These are phyloP conservation scores for Pyronema domesticum DNA, from an alignment of 495 filamentous ascomycete genomes.

Conservation along the genomic window DNA sequence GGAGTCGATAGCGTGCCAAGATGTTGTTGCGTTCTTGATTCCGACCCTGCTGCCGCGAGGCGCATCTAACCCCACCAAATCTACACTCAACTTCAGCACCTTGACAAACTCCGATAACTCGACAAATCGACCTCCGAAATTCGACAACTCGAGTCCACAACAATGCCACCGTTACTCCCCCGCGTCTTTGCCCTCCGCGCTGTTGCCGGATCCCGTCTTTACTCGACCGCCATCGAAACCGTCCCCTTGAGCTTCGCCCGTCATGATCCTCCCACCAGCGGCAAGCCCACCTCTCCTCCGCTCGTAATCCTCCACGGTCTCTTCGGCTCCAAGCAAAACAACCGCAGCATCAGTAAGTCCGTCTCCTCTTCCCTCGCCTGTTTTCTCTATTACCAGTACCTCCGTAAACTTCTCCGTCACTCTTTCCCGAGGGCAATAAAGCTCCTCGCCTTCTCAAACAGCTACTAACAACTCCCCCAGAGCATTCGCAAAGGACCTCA, in stretches of 20 bases:
- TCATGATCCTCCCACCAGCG: conserved; percentile 29
- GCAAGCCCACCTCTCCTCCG: conserved; percentile 38
- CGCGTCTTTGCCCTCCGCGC: neutral
- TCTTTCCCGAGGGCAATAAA: neutral
- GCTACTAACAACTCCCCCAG: conserved; percentile 31
- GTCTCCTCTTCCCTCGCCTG: neutral
- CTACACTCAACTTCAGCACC: too few species aligned
- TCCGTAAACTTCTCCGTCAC: neutral
- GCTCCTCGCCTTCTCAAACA: neutral
- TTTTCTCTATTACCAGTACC: neutral
- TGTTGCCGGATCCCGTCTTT: neutral
- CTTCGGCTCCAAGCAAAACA: conserved; percentile 93
- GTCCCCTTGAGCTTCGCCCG: conserved; percentile 31
- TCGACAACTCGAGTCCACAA: neutral
- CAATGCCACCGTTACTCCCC: conserved; percentile 1
- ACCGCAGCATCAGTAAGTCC: conserved; percentile 79
- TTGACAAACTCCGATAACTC: too few species aligned
- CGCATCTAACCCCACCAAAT: too few species aligned
- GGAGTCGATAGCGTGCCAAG: neutral
- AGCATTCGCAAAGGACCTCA: conserved; percentile 63
- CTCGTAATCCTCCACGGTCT: conserved; percentile 86
- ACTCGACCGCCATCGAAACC: conserved; percentile 14
- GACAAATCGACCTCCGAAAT: too few species aligned
- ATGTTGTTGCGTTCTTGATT: neutral
- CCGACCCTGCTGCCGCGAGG: too few species aligned